Evolutionary conservation across 352 stramenopile genomes (phyloP), one percentile per base, ranked within the genome.

Genomic region (Sclerospora graminicola): DNA sequence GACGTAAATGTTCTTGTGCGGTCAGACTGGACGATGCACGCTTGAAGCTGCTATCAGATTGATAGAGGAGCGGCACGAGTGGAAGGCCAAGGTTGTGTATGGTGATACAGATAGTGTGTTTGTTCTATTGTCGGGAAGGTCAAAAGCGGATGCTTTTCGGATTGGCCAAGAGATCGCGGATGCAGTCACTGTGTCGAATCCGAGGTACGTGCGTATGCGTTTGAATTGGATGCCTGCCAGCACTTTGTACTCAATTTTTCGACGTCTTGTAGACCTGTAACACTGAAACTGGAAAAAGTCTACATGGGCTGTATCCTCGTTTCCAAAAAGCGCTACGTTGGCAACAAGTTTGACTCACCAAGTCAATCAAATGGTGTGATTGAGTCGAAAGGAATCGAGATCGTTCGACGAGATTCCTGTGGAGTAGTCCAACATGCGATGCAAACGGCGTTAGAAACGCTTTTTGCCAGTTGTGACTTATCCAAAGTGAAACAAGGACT

Each of bases 21-120:
- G n/a, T 10, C 45, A 93, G 64, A 88, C 60, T 41, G 82, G 82
- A 8, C 60, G 95, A 39, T 83, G 76, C 36, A 98, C 93, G 4
- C 70, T 99, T 19, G 89, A 97, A 72, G 84, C 82, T 48, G 87
- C 94, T 37, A 95, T 99, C 26, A 62, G 82, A 28, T 40, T 97
- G 27, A 95, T 97, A 1, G 95, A 97, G 45, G 55, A 48, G 8
- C 69, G 82, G 45, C 51, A 65, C 15, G 68, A 81, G 31, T 94
- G 82, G 85, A 82, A 89, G 46, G 86, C 82, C n/a, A 70, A 60
- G 16, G 94, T 98, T 19, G 89, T 97, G 5, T 98, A 98, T 52
- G 95, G 94, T 8, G 96, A 99, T 60, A 99, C 97, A 4, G 97
- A 99, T 62, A 99, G 94, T 41, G 60, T 99, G 5, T 99, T 99